Conservation (phyloP, 805 yeast genomes). For the Vanderwaltozyma verrucispora region DNA sequence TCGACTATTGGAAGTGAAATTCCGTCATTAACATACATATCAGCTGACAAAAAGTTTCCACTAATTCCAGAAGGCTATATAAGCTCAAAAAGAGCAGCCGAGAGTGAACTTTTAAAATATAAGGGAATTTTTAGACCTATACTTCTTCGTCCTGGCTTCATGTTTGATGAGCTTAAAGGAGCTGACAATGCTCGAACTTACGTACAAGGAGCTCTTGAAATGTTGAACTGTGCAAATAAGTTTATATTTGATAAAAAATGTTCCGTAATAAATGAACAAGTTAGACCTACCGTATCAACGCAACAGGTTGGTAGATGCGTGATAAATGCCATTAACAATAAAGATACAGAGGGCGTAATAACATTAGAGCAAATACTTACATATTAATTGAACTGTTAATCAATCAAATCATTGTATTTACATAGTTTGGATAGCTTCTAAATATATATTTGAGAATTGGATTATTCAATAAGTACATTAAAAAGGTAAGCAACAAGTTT, state of each 20-base stretch:
- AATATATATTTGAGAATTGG: no score
- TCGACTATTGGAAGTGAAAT: no score
- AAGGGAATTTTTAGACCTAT: slow-evolving; percentile 45
- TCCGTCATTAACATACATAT: slow-evolving; percentile 60
- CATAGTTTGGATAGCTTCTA: no score
- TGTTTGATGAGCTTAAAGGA: slow-evolving; percentile 47
- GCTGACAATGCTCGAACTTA: slow-evolving; percentile 10
- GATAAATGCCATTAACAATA: slow-evolving; percentile 42
- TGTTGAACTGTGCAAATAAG: slow-evolving; percentile 36
- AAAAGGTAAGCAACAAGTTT: no score
- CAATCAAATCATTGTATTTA: no score
- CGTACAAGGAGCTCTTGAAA: slow-evolving; percentile 34
- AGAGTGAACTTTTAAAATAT: slow-evolving; percentile 38
- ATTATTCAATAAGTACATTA: no score
- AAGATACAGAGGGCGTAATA: slow-evolving; percentile 45
- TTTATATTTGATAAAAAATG: slow-evolving; percentile 31
- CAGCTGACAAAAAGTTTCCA: slow-evolving; percentile 69
- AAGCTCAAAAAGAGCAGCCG: slow-evolving; percentile 69
- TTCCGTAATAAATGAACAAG: slow-evolving; percentile 34
- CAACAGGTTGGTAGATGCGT: slow-evolving; percentile 56
- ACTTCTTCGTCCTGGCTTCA: slow-evolving; percentile 69
- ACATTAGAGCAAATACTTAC: slow-evolving; percentile 40
- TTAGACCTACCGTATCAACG: slow-evolving; percentile 57
- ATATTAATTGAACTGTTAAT: no score
- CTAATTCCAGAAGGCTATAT: slow-evolving; percentile 63